A percentile compares a stretch with the other conserved stretches of the same genome.
Evolutionary conservation across 2,329 filamentous ascomycete genomes (phyloP).

Genomic region (Didymella glomerata): DNA sequence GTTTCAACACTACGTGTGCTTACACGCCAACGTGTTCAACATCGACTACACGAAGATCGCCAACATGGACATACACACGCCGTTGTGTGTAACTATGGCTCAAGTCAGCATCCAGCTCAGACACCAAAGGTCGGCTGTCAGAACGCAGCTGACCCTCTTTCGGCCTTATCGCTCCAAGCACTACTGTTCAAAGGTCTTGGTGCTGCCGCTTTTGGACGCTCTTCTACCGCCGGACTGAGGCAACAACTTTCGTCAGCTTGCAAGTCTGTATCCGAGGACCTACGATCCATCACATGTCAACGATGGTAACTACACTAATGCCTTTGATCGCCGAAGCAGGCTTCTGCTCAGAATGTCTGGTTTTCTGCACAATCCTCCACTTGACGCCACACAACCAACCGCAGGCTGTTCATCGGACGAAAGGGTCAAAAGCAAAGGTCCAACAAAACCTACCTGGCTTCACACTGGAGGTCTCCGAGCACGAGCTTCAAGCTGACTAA

Average conservation of each 20-base stretch:
- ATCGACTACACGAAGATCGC: slow-evolving; percentile 2
- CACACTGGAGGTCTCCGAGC: not conserved
- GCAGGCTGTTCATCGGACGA: not conserved
- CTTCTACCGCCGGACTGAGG: not conserved
- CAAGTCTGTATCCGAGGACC: not conserved
- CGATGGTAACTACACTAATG: not conserved
- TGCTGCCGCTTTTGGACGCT: slow-evolving; percentile 11
- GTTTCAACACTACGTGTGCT: slow-evolving; percentile 7
- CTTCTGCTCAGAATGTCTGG: not conserved
- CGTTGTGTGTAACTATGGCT: slow-evolving; percentile 12
- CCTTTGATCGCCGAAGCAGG: not conserved
- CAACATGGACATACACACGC: slow-evolving; percentile 2
- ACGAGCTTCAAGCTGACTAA: not conserved
- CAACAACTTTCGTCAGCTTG: not conserved
- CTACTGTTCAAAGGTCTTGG: not conserved
- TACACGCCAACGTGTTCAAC: slow-evolving; percentile 9
- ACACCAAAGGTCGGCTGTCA: not conserved
- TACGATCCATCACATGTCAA: slow-evolving; percentile 5
- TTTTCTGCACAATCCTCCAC: not conserved
- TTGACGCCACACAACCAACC: not conserved
- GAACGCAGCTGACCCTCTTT: slow-evolving; percentile 10
- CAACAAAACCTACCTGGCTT: not conserved
- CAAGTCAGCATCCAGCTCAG: slow-evolving; percentile 13
- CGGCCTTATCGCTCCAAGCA: slow-evolving; percentile 1
- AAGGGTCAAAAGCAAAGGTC: not conserved